Evolutionary conservation across 2,329 filamentous ascomycete genomes (phyloP).

Genomic region (Hyphodiscus sp.): DNA sequence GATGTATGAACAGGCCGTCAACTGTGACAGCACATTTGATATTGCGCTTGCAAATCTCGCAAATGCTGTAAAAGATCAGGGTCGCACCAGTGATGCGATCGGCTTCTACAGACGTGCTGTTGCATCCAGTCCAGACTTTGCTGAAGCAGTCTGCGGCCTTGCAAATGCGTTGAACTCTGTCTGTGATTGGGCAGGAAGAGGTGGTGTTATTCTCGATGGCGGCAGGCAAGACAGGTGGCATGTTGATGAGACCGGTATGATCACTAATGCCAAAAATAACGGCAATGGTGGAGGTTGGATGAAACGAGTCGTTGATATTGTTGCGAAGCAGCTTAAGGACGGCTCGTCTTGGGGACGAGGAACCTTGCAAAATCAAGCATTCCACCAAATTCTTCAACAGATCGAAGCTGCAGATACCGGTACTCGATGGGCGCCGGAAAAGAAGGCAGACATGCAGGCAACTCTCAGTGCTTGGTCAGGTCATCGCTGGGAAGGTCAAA

Average conservation of each 20-base stretch:
- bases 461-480: conserved; percentile 56
- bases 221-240: conserved; percentile 87
- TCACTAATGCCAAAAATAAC: conserved; percentile 62
- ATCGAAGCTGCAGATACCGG: conserved; percentile 29
- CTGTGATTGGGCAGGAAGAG: conserved; percentile 87
- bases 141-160: conserved; percentile 92
- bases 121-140: conserved; percentile 86
- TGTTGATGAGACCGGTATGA: conserved; percentile 76
- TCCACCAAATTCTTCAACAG: conserved; percentile 36
- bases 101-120: conserved; percentile 87
- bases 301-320: conserved; percentile 83
- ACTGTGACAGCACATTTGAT: conserved; percentile 89
- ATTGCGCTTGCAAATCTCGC: conserved; percentile 95
- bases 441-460: conserved; percentile 29
- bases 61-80: conserved; percentile 96
- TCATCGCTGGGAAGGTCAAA: conserved; percentile 80
- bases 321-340: conserved; percentile 79
- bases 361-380: conserved; percentile 49
- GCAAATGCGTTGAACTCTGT: conserved; percentile 95
- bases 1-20: conserved; percentile 95
- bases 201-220: conserved; percentile 69
- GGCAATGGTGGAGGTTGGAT: conserved; percentile 71
- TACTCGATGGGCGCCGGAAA: conserved; percentile 30
- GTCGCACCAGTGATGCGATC: conserved; percentile 86
- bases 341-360: conserved; percentile 81